Evolutionary conservation across 2,329 filamentous ascomycete genomes (phyloP).

Genomic region (Tothia fuscella): DNA sequence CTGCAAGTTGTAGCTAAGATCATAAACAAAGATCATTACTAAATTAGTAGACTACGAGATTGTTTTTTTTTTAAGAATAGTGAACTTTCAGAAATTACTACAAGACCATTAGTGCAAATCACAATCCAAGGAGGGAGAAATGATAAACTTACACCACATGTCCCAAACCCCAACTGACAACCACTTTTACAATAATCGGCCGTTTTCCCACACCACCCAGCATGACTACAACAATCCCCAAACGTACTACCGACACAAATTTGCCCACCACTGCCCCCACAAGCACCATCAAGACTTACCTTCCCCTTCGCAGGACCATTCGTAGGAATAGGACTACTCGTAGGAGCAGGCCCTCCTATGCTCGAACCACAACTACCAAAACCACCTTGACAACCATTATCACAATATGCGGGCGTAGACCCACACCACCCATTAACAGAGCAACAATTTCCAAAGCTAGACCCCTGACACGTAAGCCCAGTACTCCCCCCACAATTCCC

Average conservation of each 20-base stretch:
- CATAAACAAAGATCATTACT: too few species aligned
- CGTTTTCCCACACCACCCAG: constrained; percentile 15
- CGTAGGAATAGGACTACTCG: too few species aligned
- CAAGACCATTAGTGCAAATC: background rate
- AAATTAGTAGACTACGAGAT: too few species aligned
- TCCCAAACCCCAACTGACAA: constrained; percentile 23
- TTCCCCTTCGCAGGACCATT: background rate
- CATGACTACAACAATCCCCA: background rate
- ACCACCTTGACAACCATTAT: constrained; percentile 4
- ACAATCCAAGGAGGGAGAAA: background rate
- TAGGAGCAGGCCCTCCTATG: too few species aligned
- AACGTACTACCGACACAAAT: background rate
- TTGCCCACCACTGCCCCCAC: background rate
- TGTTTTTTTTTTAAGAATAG: too few species aligned
- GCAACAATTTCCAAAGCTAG: constrained; percentile 11
- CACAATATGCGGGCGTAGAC: constrained; percentile 8
- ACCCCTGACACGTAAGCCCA: constrained; percentile 3
- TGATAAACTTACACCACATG: constrained; percentile 14
- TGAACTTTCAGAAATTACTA: too few species aligned
- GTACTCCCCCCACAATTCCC: constrained; percentile 8
- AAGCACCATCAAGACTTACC: constrained; percentile 3
- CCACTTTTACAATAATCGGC: constrained; percentile 20
- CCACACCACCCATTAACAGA: constrained; percentile 8
- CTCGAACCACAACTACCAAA: too few species aligned
- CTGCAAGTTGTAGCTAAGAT: too few species aligned